Conservation (phyloP, 208 protist species). For the Wallacemonas rigidus region DNA sequence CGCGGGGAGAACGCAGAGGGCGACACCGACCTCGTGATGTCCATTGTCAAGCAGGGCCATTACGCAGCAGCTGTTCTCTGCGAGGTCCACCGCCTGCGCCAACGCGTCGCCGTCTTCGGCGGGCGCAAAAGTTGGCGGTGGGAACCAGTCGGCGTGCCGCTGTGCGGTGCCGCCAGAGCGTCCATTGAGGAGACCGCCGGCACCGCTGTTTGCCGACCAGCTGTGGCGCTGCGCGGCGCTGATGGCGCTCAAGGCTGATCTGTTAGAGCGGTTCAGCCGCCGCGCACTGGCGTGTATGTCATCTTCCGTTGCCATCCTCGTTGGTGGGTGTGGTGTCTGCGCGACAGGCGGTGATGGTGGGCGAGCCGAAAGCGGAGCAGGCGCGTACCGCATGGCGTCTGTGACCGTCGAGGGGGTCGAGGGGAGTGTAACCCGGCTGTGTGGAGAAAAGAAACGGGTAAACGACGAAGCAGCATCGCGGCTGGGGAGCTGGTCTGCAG, state of each 20-base stretch:
- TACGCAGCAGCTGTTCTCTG: constrained; percentile 47
- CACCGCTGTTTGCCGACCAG: constrained; percentile 8
- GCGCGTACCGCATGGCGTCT: no score
- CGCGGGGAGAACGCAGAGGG: constrained; percentile 61
- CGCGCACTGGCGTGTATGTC: constrained; percentile 2
- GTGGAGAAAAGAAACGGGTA: no score
- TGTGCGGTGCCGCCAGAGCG: not conserved
- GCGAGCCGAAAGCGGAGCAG: no score
- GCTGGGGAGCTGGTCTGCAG: no score
- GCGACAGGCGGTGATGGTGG: no score
- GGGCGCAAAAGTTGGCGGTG: no score
- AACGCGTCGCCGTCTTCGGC: no score
- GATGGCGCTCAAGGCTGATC: not conserved
- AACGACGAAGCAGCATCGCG: no score
- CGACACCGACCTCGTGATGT: constrained; percentile 71
- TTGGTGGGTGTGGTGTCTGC: no score
- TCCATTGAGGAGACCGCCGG: not conserved
- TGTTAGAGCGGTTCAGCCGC: not conserved
- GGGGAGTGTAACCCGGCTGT: no score
- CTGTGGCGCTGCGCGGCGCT: constrained; percentile 2
- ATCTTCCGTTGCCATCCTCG: not conserved
- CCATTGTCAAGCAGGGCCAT: constrained; percentile 78
- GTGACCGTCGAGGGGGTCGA: no score
- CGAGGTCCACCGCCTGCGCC: not conserved
- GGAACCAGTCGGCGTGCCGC: no score